phyloP scores from a whole-genome alignment of 2,329 filamentous ascomycete genomes.

The Pseudogymnoascus sp. region DNA sequence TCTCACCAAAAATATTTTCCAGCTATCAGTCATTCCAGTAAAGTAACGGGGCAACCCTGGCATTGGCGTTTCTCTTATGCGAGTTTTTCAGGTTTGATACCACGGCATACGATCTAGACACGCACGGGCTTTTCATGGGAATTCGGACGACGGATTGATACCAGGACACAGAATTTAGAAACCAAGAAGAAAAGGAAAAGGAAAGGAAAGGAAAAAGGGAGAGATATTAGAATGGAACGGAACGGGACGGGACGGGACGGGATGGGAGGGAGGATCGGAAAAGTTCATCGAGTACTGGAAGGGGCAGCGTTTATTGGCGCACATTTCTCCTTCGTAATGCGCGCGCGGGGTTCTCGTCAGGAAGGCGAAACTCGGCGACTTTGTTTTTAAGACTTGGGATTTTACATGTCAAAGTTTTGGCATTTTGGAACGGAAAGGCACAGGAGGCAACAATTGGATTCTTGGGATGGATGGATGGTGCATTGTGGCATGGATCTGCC shows the following conservation, averaged over 20 bases:
- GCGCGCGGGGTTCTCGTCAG: conserved; percentile 1
- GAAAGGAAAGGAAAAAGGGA: not conserved
- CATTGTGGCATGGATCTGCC: conserved; percentile 7
- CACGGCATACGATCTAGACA: conserved; percentile 1
- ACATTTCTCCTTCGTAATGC: not conserved
- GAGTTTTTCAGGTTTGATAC: conserved; percentile 4
- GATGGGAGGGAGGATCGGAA: not conserved
- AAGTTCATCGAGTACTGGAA: not conserved
- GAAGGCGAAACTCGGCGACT: conserved; percentile 2
- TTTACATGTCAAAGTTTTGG: not conserved
- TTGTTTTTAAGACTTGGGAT: conserved; percentile 5
- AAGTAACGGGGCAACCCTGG: conserved; percentile 8
- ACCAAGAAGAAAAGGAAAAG: not conserved
- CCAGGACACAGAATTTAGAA: conserved; percentile 1
- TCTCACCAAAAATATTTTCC: conserved; percentile 7
- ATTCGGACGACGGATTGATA: conserved; percentile 9
- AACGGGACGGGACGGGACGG: not conserved
- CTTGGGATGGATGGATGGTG: conserved; percentile 8
- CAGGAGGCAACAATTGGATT: conserved; percentile 3
- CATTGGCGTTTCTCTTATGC: conserved; percentile 8
- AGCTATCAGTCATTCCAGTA: conserved; percentile 7
- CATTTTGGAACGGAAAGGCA: conserved; percentile 9
- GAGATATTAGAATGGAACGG: not conserved
- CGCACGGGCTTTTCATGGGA: conserved; percentile 8
- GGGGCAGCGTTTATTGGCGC: not conserved